Evolutionary conservation across 1,284 basidiomycete genomes (phyloP), one percentile per base, ranked within the genome.

Genomic region (Malassezia brasiliensis): DNA sequence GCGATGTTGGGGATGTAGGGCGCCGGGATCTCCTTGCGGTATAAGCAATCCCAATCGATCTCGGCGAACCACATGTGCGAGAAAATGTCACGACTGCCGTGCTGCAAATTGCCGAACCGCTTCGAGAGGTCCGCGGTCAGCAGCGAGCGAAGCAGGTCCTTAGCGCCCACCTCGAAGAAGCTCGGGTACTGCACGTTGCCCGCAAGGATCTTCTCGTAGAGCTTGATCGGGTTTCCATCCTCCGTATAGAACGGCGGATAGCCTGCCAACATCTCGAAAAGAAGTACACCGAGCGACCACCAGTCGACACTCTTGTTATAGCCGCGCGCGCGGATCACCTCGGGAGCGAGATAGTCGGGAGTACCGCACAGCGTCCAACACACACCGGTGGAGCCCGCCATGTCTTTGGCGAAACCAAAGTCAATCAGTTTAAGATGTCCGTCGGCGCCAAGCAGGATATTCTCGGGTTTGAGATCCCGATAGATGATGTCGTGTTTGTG

Each of bases 291-390:
- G 32, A 98, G 82, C 0, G 94, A 91, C 76, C 96, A 98, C 93
- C 93, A 98, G 73, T 98, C 94, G 1, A 98, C 93, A 65, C 84
- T 86, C 77, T 96, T 96, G 79, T 94, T 96, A 78, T 98, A 96
- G 3, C 90, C 85, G 63, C 87, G 85, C 63, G 88, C 87, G 57
- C 84, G 83, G 52, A 96, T 86, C 17, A 74, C 69, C 55, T 76
- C 73, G 12, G 72, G 75, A 0, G 77, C 77, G 9, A 77, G 76
- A 64, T 98, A 99, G 76, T 99, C 94, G 1, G 93, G 94, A 5
- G 72, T 74, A 53, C 71, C 93, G 71, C 94, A 99, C 6, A 99
- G 80, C 30, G 93, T 98, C 90, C 90, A 96, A 3, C 90, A 94
- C 57, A 87, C 87, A 61, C 85, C 87, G 30, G 84, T 83, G 10